phyloP scores from a whole-genome alignment of 192 early-diverging fungal genomes.

The Chytriomyces sp. region DNA sequence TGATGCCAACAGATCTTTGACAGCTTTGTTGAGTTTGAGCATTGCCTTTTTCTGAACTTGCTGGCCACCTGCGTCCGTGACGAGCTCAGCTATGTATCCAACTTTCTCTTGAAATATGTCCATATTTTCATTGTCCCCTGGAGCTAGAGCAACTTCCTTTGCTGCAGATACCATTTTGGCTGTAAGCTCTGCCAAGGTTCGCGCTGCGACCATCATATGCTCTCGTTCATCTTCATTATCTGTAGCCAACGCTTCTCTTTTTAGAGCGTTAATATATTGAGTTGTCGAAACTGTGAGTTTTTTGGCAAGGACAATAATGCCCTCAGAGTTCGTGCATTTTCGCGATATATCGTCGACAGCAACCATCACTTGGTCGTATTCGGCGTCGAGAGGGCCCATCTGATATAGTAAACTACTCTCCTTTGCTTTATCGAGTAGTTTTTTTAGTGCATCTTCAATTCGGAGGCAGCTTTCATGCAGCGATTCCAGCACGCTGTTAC shows the following conservation, averaged over 20 bases:
- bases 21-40: slow-evolving; percentile 45
- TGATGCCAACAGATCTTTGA: slow-evolving; percentile 45
- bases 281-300: slow-evolving; percentile 51
- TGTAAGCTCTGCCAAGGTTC: slow-evolving; percentile 45
- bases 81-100: slow-evolving; percentile 23
- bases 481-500: slow-evolving; percentile 29
- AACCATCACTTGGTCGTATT: slow-evolving; percentile 48
- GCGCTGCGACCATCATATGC: slow-evolving; percentile 43
- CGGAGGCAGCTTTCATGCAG: slow-evolving; percentile 43
- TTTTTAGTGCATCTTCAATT: slow-evolving; percentile 51
- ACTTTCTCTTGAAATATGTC: slow-evolving; percentile 16
- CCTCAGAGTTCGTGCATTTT: slow-evolving; percentile 42
- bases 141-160: slow-evolving; percentile 45
- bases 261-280: slow-evolving; percentile 54
- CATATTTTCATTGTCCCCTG: slow-evolving; percentile 18
- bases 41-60: slow-evolving; percentile 43
- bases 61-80: slow-evolving; percentile 35
- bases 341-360: slow-evolving; percentile 44
- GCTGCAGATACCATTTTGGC: slow-evolving; percentile 51
- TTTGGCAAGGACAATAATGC: slow-evolving; percentile 47
- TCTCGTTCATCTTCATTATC: slow-evolving; percentile 36
- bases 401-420: slow-evolving; percentile 24
- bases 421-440: slow-evolving; percentile 51
- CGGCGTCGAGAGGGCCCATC: slow-evolving; percentile 42
- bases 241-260: slow-evolving; percentile 34